Base-by-base conservation (phyloP, 2,329 filamentous ascomycete genomes). In the Fusarium virguliforme region DNA sequence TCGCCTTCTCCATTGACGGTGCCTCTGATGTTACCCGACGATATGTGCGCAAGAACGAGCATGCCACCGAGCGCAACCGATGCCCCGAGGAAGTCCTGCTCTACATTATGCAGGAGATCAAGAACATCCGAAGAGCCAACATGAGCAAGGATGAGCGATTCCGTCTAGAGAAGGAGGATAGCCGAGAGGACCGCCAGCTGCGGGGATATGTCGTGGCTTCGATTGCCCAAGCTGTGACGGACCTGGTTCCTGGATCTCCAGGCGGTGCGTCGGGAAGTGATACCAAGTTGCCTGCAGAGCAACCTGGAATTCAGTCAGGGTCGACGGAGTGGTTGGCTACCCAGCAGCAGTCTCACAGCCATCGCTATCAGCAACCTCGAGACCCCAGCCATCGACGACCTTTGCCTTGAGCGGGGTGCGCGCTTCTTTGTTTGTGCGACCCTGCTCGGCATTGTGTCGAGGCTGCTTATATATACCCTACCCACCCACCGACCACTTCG, bases 1-100 rank as follows among this genome's bases (percentile, higher is more conserved):
- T 99, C 67, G 96, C 95, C 57, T 99, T 99, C 79, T 97, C 94
- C 12, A 94, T 94, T 63, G 96, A 99, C 68, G 96, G 90, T 22
- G 88, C 89, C 13, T 89, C 89, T 35, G 89, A 91, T 76, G 89
- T 92, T 34, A 91, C 90, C 24, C 83, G 89, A 40, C 85, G 89
- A 74, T 91, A 92, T 66, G 90, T 92, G 12, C 92, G 92, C 74
- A 93, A 94, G 81, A 86, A 85, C 67, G 90, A 91, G 73, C 87
- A 93, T 74, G 91, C 93, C 35, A 85, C 88, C n/a, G 90, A 93
- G 69, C 91, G 96, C 71, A 94, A 87, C 72, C 89, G 90, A 74
- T 95, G 93, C 74, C 90, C 95, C 0, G 96, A 99, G 80, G 93
- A 96, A 70, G 95, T 97, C 6, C 87, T 98, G 67, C 87, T 97